These are phyloP conservation scores for Cyclaneusma minus DNA, from an alignment of 2,329 filamentous ascomycete species.

Conservation along the genomic window DNA sequence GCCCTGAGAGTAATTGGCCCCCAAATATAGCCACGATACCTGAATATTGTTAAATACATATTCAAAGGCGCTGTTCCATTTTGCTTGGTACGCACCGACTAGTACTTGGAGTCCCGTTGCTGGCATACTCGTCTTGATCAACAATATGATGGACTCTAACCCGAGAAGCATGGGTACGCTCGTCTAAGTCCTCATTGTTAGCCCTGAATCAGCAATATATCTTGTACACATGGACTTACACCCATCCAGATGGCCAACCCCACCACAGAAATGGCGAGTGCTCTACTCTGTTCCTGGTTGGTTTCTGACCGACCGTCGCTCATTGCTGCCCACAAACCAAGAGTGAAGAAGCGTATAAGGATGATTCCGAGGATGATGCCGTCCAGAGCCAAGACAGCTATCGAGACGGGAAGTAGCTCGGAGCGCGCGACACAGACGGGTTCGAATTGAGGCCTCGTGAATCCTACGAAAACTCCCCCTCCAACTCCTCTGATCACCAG, in stretches of 20 bases:
- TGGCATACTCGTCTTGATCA: slow-evolving; percentile 16
- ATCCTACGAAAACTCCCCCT: slow-evolving; percentile 15
- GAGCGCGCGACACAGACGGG: slow-evolving; percentile 17
- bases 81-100: slow-evolving; percentile 13
- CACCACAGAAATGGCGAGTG: slow-evolving; percentile 11
- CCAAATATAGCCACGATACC: slow-evolving; percentile 14
- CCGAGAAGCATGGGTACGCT: slow-evolving; percentile 19
- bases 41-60: slow-evolving; percentile 4
- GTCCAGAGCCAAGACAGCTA: slow-evolving; percentile 16
- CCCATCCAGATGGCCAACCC: slow-evolving; percentile 17
- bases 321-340: slow-evolving; percentile 10
- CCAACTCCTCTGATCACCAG: slow-evolving; percentile 14
- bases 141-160: slow-evolving; percentile 11
- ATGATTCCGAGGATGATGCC: slow-evolving; percentile 15
- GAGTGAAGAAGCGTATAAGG: slow-evolving; percentile 10
- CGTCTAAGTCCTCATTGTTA: slow-evolving; percentile 9
- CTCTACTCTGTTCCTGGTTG: slow-evolving; percentile 11
- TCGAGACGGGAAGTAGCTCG: slow-evolving; percentile 13
- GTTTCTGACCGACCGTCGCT: slow-evolving; percentile 6
- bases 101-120: slow-evolving; percentile 16
- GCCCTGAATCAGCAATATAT: slow-evolving; percentile 1
- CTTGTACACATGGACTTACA: slow-evolving; percentile 7
- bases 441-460: slow-evolving; percentile 16
- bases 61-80: not conserved
- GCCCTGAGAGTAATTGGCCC: slow-evolving; percentile 9